phyloP scores from a whole-genome alignment of 2,329 filamentous ascomycete species.

The Microsporum audouinii region DNA sequence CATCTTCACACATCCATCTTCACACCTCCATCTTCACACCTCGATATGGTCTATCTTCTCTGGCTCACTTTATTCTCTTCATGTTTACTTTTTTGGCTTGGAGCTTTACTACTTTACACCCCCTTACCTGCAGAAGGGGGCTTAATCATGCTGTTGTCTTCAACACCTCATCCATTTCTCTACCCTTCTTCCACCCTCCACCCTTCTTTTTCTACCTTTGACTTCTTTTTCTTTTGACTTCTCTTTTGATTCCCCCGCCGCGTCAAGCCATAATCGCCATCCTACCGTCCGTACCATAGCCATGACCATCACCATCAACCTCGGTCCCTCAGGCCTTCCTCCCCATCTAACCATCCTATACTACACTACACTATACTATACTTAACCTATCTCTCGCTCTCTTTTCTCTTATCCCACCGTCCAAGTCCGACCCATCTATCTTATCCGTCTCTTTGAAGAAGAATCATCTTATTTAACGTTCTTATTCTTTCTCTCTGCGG shows the following conservation, averaged over 20 bases:
- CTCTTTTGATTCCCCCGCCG: neutral
- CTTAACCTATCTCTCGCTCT: neutral
- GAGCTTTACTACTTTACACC: neutral
- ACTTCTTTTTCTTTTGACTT: neutral
- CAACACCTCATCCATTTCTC: neutral
- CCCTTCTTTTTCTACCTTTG: neutral
- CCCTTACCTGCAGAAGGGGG: neutral
- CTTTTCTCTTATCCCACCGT: conserved; percentile 4
- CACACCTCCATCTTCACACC: neutral
- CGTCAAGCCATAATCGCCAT: neutral
- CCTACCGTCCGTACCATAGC: neutral
- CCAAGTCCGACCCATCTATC: neutral
- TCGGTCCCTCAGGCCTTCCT: neutral
- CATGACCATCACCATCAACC: neutral
- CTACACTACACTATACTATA: conserved; percentile 6
- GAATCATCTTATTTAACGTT: too few relatives aligned
- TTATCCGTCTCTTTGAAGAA: too few relatives aligned
- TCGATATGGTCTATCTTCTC: conserved; percentile 21
- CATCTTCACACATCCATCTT: neutral
- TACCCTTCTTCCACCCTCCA: neutral
- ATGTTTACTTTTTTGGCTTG: neutral
- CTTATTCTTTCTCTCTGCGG: too few relatives aligned
- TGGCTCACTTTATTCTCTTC: conserved; percentile 17
- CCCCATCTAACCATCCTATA: neutral
- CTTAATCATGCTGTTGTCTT: neutral